phyloP scores from a whole-genome alignment of 495 filamentous ascomycete species.

The Penicillium daleae region DNA sequence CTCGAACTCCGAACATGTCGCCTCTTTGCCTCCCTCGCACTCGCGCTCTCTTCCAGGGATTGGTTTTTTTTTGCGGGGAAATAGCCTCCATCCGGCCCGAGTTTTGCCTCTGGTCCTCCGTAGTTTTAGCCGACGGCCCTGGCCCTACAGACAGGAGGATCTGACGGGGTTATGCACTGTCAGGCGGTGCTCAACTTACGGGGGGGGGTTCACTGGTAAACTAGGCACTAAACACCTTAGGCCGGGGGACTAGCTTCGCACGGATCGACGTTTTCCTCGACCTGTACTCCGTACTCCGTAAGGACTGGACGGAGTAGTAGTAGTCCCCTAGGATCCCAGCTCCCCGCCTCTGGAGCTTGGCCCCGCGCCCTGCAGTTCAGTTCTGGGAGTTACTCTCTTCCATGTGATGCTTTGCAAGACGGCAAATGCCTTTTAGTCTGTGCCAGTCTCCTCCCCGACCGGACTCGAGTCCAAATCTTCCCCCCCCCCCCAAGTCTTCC shows the following conservation, averaged over 20 bases:
- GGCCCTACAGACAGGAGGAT: neutral
- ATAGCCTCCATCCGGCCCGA: conserved; percentile 9
- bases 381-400: neutral
- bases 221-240: neutral
- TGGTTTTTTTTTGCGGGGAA: conserved; percentile 25
- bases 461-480: neutral
- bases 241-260: conserved; percentile 1
- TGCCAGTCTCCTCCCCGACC: neutral
- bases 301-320: no score
- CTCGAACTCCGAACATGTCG: neutral
- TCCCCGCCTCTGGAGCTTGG: neutral
- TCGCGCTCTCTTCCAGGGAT: neutral
- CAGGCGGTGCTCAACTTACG: no score
- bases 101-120: conserved; percentile 1
- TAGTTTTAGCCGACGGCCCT: conserved; percentile 13
- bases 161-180: no score
- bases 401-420: conserved; percentile 7
- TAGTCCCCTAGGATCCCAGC: neutral
- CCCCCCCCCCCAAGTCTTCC: no score
- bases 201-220: no score
- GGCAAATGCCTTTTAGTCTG: no score
- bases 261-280: neutral
- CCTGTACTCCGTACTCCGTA: no score
- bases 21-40: neutral
- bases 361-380: neutral